Conservation (phyloP, 495 filamentous ascomycete genomes). For the Hyaloscypha hepaticicola region DNA sequence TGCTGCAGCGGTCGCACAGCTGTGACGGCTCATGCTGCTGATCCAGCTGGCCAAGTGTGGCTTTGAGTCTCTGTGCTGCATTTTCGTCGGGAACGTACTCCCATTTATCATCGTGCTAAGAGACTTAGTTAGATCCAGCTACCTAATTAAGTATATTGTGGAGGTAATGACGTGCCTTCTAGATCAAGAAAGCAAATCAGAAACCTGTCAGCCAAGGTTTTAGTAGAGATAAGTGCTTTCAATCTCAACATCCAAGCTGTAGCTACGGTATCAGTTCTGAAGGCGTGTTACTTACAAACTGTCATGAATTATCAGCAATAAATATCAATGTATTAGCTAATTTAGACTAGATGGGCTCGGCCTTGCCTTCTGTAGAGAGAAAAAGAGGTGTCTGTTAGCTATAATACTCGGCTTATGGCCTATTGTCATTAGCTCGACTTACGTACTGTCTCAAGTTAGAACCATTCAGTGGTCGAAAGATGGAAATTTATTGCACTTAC, state of each 20-base stretch:
- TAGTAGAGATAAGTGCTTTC: slow-evolving; percentile 8
- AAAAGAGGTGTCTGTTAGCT: background rate
- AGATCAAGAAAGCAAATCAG: slow-evolving; percentile 9
- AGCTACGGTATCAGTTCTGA: slow-evolving; percentile 1
- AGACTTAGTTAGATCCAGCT: background rate
- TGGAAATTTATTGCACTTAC: slow-evolving; percentile 6
- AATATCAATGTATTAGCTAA: slow-evolving; percentile 1
- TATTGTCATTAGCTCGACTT: slow-evolving; percentile 11
- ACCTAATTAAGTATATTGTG: background rate
- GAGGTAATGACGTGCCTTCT: slow-evolving; percentile 1
- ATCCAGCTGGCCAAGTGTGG: slow-evolving; percentile 1
- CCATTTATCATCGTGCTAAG: slow-evolving; percentile 14
- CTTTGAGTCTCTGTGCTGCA: slow-evolving; percentile 13
- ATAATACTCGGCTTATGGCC: background rate
- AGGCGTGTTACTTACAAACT: slow-evolving; percentile 6
- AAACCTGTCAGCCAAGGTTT: slow-evolving; percentile 7
- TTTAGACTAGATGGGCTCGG: background rate
- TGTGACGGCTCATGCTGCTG: slow-evolving; percentile 2
- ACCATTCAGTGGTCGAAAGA: background rate
- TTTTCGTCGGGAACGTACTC: slow-evolving; percentile 8
- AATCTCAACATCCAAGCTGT: slow-evolving; percentile 11
- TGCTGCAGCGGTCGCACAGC: slow-evolving; percentile 5
- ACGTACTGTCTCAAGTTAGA: slow-evolving; percentile 13
- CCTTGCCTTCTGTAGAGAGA: slow-evolving; percentile 9
- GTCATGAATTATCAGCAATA: background rate